Evolutionary conservation across 2,329 filamentous ascomycete genomes (phyloP), one percentile per base, ranked within the genome.

Genomic region (Colletotrichum cereale): DNA sequence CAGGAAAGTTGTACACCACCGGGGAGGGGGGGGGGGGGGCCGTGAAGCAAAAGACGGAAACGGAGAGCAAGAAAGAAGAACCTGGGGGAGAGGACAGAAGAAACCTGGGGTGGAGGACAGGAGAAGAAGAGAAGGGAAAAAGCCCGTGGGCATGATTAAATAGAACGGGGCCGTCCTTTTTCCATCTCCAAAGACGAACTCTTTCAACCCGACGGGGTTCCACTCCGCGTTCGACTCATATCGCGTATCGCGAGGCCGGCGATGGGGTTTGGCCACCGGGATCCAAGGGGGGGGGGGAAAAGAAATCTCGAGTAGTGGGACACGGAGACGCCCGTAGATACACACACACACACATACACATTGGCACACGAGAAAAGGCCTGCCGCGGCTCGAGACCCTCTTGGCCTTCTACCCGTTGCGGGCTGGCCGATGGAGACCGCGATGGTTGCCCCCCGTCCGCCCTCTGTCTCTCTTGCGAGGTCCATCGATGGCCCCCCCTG

Each of bases 191-290:
- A 2, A 21, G 40, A 21, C 16, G n/a, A n/a, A 7, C 38, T 60
- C 66, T 44, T 70, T 44, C 66, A 60, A 67, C 63, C 36, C 64
- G 50, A 67, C 67, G 8, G 64, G 67, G 68, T 71, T 67, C 67
- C 67, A 71, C 67, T 62, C 42, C 34, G 64, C 64, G 67, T 67
- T 69, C 64, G 67, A 71, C 64, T 71, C 42, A 44, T n/a, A n/a
- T n/a, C n/a, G n/a, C n/a, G n/a, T 64, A 71, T 71, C 67, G 64
- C 67, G 48, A 67, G 42, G 18, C 63, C 48, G 57, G 67, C 61
- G 62, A 67, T 63, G 63, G 67, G 42, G 38, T 44, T 18, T 67
- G 67, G 56, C 42, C 63, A 56, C 55, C 48, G 56, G 42, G n/a
- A n/a, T n/a, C n/a, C n/a, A n/a, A n/a, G n/a, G n/a, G n/a, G n/a